Evolutionary conservation across 805 yeast species (phyloP).

Genomic region (Cyberlindnera sargentensis): DNA sequence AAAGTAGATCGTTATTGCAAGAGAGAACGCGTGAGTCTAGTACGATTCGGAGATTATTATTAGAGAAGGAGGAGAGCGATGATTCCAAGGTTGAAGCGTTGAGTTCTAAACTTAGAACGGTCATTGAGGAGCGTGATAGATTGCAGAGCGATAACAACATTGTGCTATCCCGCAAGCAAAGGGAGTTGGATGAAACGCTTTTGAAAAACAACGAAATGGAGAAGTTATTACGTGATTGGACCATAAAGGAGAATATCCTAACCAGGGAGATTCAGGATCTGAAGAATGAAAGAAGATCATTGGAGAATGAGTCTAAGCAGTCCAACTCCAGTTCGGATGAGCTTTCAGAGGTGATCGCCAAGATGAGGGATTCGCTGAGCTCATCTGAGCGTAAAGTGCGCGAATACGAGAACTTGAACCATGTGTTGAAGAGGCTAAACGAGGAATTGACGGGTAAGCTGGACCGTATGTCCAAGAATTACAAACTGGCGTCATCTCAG

Average conservation of each 20-base stretch:
- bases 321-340: constrained; percentile 26
- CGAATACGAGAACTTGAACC: constrained; percentile 49
- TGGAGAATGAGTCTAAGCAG: constrained; percentile 23
- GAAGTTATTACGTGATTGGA: constrained; percentile 28
- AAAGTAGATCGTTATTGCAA: constrained; percentile 61
- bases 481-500: constrained; percentile 49
- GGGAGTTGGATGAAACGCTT: constrained; percentile 60
- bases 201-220: constrained; percentile 36
- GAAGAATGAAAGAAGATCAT: constrained; percentile 22
- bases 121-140: constrained; percentile 55
- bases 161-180: constrained; percentile 45
- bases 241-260: constrained; percentile 29
- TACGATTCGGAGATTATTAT: constrained; percentile 59
- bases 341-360: constrained; percentile 26
- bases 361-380: constrained; percentile 48
- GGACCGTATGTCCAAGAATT: constrained; percentile 64
- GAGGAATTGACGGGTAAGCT: constrained; percentile 64
- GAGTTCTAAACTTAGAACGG: constrained; percentile 40
- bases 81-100: constrained; percentile 47
- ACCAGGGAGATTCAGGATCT: constrained; percentile 26
- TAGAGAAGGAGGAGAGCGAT: constrained; percentile 60
- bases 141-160: constrained; percentile 47
- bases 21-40: constrained; percentile 77
- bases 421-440: constrained; percentile 49
- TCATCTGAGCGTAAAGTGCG: constrained; percentile 42